These are phyloP conservation scores for Ophiosphaerella herpotricha DNA, from an alignment of 2,329 filamentous ascomycete species.

Conservation along the genomic window DNA sequence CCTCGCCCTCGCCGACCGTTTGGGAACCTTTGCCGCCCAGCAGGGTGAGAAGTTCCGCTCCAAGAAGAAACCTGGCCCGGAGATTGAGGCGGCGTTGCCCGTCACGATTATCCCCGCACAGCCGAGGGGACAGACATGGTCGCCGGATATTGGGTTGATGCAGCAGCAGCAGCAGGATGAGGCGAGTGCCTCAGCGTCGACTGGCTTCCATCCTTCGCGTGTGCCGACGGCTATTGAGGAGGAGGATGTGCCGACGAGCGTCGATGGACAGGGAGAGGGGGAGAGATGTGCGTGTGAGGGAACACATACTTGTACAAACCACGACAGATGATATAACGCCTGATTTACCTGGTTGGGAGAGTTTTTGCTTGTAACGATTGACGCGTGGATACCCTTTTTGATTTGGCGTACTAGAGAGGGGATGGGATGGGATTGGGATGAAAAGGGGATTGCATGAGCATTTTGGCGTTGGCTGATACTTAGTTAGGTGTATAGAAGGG, in stretches of 20 bases:
- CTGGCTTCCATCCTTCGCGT: conserved; percentile 20
- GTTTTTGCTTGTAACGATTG: too few relatives aligned
- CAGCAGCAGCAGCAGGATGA: conserved; percentile 25
- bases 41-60: conserved; percentile 52
- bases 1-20: conserved; percentile 51
- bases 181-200: conserved; percentile 11
- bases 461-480: too few relatives aligned
- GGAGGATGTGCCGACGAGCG: conserved; percentile 14
- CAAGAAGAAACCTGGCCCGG: conserved; percentile 39
- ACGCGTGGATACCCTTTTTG: too few relatives aligned
- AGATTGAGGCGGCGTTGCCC: conserved; percentile 52
- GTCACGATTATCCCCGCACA: conserved; percentile 66
- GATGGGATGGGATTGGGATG: too few relatives aligned
- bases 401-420: too few relatives aligned
- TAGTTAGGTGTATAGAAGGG: too few relatives aligned
- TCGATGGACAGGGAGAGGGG: not conserved
- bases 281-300: not conserved
- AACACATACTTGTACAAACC: conserved; percentile 28
- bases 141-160: conserved; percentile 47
- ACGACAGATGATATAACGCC: conserved; percentile 27
- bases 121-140: conserved; percentile 60
- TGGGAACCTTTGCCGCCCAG: conserved; percentile 56
- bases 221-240: conserved; percentile 24
- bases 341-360: too few relatives aligned
- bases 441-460: too few relatives aligned